Conservation (phyloP, 192 early-diverging fungal genomes). For the Haplosporangium gracile region DNA sequence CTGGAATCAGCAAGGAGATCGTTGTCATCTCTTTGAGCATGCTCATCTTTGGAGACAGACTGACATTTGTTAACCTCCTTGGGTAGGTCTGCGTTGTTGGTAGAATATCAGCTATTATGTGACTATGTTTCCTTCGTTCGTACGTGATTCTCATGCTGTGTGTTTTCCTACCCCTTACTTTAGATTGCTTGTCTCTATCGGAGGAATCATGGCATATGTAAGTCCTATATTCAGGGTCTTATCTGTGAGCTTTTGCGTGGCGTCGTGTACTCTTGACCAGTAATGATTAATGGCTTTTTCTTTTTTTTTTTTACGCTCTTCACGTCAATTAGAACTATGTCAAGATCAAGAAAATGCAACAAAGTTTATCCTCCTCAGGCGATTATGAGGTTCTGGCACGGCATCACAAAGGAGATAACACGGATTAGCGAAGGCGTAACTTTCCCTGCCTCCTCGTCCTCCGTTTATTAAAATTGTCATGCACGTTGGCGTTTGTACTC, state of each 20-base stretch:
- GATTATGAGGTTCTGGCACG: constrained; percentile 38
- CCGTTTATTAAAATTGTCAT: neutral
- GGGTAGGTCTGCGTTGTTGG: constrained; percentile 64
- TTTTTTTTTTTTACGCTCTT: neutral
- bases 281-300: neutral
- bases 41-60: constrained; percentile 78
- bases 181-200: constrained; percentile 68
- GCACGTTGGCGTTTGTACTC: neutral
- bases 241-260: neutral
- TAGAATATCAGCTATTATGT: neutral
- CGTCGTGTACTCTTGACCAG: neutral
- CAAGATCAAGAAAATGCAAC: constrained; percentile 48
- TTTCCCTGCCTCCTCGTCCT: neutral
- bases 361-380: constrained; percentile 14
- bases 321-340: constrained; percentile 28
- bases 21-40: constrained; percentile 77
- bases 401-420: constrained; percentile 44
- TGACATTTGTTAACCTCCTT: constrained; percentile 73
- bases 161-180: neutral
- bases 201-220: constrained; percentile 69
- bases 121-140: constrained; percentile 7
- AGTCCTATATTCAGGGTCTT: constrained; percentile 2
- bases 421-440: constrained; percentile 14
- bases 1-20: constrained; percentile 86
- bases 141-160: neutral